Evolutionary conservation across 805 yeast genomes (phyloP), one percentile per base, ranked within the genome.

Genomic region (Pichia thaimueangensis): DNA sequence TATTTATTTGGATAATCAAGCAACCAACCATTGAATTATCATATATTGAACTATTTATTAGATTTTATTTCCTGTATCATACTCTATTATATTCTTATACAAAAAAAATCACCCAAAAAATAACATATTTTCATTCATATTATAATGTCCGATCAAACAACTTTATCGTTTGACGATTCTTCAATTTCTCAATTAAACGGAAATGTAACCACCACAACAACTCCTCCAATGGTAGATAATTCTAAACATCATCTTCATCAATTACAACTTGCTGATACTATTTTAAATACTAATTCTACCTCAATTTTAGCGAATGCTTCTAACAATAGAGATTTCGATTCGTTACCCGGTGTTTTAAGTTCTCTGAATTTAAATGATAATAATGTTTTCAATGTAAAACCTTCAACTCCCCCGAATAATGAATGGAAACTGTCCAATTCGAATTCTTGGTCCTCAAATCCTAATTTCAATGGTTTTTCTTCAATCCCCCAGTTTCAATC

Each of bases 331-430:
- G 60, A 56, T 24, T 50, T 58, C 35, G 59, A 59, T 37, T 77
- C 73, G 47, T 65, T 73, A 34, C 73, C 69, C 22, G 73, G 73
- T 13, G 76, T 76, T 17, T 56, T 73, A 32, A 69, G 68, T 36
- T 67, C 68, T 31, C 59, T 74, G 35, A 67, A 71, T 53, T 60
- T 74, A 42, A 75, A 70, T 27, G 43, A 49, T 22, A 37, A 52
- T 32, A 47, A 56, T 6, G 45, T 56, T 17, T 57, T 57, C 37
- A 47, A 57, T 9, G 42, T 55, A 17, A 59, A 54, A 29, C 61
- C 62, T 19, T 56, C 60, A 6, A 58, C 58, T 37, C 62, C 55
- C 45, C 58, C 53, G 33, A 58, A 24, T 31, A 58, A 24, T 31
- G 48, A 57, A 30, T 37, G 57, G 34, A 48, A 45, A 9, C n/a